Conservation (phyloP, 1,284 basidiomycete species). For the Puccinia sorghi region DNA sequence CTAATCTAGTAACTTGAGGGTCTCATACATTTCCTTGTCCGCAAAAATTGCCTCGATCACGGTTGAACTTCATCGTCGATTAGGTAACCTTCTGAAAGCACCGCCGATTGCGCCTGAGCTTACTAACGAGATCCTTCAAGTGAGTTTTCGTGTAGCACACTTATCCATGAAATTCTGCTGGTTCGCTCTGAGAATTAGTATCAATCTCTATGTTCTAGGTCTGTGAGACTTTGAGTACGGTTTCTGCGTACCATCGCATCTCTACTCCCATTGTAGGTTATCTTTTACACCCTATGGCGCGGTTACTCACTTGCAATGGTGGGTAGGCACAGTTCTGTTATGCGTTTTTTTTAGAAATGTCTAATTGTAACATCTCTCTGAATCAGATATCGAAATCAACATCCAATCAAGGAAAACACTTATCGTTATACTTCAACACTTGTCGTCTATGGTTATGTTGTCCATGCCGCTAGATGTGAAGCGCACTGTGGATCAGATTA, state of each 20-base stretch:
- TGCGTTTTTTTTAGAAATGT: background rate
- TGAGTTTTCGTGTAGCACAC: background rate
- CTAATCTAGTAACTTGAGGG: constrained; percentile 28
- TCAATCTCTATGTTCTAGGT: constrained; percentile 6
- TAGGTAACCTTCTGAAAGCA: constrained; percentile 19
- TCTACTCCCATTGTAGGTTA: constrained; percentile 27
- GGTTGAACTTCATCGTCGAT: constrained; percentile 36
- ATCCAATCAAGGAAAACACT: constrained; percentile 21
- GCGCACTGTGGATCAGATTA: background rate
- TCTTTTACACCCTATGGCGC: constrained; percentile 22
- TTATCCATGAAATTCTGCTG: background rate
- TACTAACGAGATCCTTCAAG: constrained; percentile 28
- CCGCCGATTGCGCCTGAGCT: constrained; percentile 17
- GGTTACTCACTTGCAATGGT: constrained; percentile 30
- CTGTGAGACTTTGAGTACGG: constrained; percentile 16
- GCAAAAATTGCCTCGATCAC: constrained; percentile 46
- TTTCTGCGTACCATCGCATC: constrained; percentile 48
- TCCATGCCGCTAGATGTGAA: background rate
- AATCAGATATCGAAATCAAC: constrained; percentile 17
- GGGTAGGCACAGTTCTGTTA: background rate
- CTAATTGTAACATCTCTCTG: background rate
- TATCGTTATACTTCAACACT: background rate
- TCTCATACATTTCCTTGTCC: constrained; percentile 47
- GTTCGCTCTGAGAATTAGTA: background rate
- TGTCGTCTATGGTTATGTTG: background rate